phyloP scores from a whole-genome alignment of 2,329 filamentous ascomycete genomes.

The Aspergillus proliferans region DNA sequence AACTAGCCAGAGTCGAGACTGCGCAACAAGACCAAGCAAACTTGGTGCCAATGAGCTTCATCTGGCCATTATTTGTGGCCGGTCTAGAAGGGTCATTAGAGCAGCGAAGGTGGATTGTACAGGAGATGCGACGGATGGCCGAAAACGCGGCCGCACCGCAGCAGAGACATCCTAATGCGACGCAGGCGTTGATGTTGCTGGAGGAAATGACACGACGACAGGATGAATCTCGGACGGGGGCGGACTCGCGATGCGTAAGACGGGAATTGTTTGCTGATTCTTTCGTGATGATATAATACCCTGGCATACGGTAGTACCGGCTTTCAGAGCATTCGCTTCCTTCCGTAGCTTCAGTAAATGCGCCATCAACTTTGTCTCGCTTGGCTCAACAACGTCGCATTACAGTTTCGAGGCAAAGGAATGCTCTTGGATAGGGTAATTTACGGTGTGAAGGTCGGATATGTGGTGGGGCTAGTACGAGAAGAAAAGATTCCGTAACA shows the following conservation, averaged over 20 bases:
- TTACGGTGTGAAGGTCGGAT: no score
- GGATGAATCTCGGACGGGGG: constrained; percentile 28
- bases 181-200: constrained; percentile 24
- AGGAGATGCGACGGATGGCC: constrained; percentile 29
- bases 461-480: not conserved
- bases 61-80: constrained; percentile 32
- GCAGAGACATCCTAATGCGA: constrained; percentile 25
- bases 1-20: constrained; percentile 24
- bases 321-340: no score
- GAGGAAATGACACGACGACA: constrained; percentile 31
- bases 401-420: no score
- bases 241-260: constrained; percentile 29
- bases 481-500: not conserved
- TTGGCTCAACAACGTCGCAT: no score
- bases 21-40: constrained; percentile 5
- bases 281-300: constrained; percentile 25
- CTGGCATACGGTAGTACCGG: no score
- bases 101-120: constrained; percentile 28
- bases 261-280: constrained; percentile 28
- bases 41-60: constrained; percentile 25
- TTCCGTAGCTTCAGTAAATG: no score
- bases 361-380: no score
- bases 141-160: constrained; percentile 2
- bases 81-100: constrained; percentile 26
- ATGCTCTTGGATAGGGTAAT: no score